These are phyloP conservation scores for Yamadazyma phyllophila DNA, from an alignment of 805 yeast species.

Conservation along the genomic window DNA sequence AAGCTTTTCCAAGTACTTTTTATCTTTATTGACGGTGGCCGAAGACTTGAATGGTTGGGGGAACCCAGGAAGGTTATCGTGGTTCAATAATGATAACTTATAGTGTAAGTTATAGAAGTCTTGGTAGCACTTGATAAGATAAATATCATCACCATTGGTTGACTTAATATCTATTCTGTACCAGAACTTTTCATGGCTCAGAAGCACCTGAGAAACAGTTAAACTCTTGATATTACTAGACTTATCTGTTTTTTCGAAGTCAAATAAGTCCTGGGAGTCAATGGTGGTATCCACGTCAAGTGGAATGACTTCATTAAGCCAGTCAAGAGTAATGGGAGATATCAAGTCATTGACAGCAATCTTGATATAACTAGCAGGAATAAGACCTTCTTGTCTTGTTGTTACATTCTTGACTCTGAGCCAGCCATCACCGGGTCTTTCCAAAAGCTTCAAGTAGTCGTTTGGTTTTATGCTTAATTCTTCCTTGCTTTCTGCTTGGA, in stretches of 20 bases:
- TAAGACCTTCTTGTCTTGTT: slow-evolving; percentile 24
- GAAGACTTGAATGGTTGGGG: slow-evolving; percentile 27
- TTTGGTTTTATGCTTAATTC: slow-evolving; percentile 28
- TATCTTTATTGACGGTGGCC: slow-evolving; percentile 10
- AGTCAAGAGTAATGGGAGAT: slow-evolving; percentile 30
- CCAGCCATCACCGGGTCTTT: slow-evolving; percentile 43
- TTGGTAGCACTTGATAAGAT: slow-evolving; percentile 32
- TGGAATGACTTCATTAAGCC: slow-evolving; percentile 24
- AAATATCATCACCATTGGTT: slow-evolving; percentile 18
- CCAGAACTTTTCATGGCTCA: slow-evolving; percentile 27
- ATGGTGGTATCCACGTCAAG: slow-evolving; percentile 1
- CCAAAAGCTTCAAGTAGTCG: slow-evolving; percentile 31
- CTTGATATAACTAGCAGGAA: slow-evolving; percentile 40
- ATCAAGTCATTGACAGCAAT: slow-evolving; percentile 37
- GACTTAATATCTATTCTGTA: slow-evolving; percentile 29
- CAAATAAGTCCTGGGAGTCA: slow-evolving; percentile 11
- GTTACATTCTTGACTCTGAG: slow-evolving; percentile 29
- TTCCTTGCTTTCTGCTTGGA: slow-evolving; percentile 23
- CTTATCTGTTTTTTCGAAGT: slow-evolving; percentile 13
- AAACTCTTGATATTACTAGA: slow-evolving; percentile 13
- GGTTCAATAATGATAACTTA: slow-evolving; percentile 12
- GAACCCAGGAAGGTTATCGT: slow-evolving; percentile 23
- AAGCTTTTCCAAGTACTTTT: slow-evolving; percentile 16
- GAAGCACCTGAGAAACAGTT: slow-evolving; percentile 26
- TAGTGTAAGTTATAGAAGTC: slow-evolving; percentile 37